Conservation (phyloP, 2,329 filamentous ascomycete species). For the Epichloe sibirici region DNA sequence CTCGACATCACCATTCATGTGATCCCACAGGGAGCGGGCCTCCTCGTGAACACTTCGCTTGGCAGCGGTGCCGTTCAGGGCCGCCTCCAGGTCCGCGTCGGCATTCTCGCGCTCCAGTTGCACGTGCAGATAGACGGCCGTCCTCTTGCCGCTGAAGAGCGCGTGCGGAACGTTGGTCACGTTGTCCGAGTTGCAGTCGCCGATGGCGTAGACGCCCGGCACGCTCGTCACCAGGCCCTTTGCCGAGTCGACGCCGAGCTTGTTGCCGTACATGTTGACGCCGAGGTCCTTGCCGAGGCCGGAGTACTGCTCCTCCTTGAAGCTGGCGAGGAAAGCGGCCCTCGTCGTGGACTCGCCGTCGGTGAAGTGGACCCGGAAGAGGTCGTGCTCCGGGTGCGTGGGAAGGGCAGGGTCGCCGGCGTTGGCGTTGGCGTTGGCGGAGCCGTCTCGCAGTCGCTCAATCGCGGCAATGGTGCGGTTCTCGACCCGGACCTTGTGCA, state of each 20-base stretch:
- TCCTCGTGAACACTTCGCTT: slow-evolving; percentile 21
- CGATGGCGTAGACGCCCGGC: slow-evolving; percentile 42
- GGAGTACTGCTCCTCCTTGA: slow-evolving; percentile 34
- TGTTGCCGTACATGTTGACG: slow-evolving; percentile 29
- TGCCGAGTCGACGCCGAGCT: slow-evolving; percentile 28
- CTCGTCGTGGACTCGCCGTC: slow-evolving; percentile 32
- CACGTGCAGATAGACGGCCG: slow-evolving; percentile 44
- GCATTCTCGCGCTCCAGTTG: slow-evolving; percentile 29
- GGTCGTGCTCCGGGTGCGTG: slow-evolving; percentile 36
- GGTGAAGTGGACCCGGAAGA: slow-evolving; percentile 41
- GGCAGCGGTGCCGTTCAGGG: slow-evolving; percentile 9
- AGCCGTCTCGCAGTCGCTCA: slow-evolving; percentile 31
- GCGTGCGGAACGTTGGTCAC: slow-evolving; percentile 50
- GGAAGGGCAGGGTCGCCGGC: slow-evolving; percentile 30
- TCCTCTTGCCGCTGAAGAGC: slow-evolving; percentile 44
- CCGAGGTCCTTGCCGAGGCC: slow-evolving; percentile 33
- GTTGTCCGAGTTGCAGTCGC: slow-evolving; percentile 48
- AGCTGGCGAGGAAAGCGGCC: slow-evolving; percentile 40
- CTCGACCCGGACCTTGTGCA: slow-evolving; percentile 40
- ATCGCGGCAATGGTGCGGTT: slow-evolving; percentile 41
- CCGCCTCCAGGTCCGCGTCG: slow-evolving; percentile 18
- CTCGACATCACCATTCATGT: slow-evolving; percentile 28
- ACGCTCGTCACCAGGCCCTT: slow-evolving; percentile 39
- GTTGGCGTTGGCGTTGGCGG: slow-evolving; percentile 18
- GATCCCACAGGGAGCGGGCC: slow-evolving; percentile 31